Percentiles rank a stretch among this genome's conserved stretches.
Conservation (phyloP, 805 yeast genomes). For the Candida chauliodis region DNA sequence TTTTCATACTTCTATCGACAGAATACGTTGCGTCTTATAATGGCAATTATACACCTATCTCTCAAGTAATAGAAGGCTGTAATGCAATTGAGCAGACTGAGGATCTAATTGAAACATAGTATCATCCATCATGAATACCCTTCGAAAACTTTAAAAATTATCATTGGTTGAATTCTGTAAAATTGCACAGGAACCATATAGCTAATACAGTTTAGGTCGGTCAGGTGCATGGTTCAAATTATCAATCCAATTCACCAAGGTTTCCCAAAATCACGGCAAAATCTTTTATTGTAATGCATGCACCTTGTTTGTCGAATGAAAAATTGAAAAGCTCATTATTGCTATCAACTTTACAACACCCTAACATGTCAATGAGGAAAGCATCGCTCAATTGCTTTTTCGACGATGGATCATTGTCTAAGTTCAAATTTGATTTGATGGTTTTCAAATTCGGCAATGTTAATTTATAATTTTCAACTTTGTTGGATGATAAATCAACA, state of each 20-base stretch:
- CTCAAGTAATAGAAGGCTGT: too few relatives aligned
- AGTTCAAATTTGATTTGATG: conserved; percentile 25
- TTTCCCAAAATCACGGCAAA: conserved; percentile 41
- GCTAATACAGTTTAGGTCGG: too few relatives aligned
- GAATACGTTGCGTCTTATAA: too few relatives aligned
- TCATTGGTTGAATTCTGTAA: too few relatives aligned
- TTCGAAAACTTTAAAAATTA: too few relatives aligned
- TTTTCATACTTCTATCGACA: too few relatives aligned
- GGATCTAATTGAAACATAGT: too few relatives aligned
- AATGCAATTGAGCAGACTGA: too few relatives aligned
- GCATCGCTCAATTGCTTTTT: conserved; percentile 23
- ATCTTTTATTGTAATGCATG: conserved; percentile 32
- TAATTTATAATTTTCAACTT: conserved; percentile 15
- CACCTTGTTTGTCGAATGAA: conserved; percentile 23
- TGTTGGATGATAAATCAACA: conserved; percentile 8
- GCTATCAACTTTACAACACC: conserved; percentile 28
- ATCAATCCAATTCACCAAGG: conserved; percentile 33
- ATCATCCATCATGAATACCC: too few relatives aligned
- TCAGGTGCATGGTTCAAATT: too few relatives aligned
- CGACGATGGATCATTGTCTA: conserved; percentile 21
- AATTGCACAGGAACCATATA: too few relatives aligned
- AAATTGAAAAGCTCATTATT: conserved; percentile 28
- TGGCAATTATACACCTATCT: too few relatives aligned
- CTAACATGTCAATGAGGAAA: conserved; percentile 40
- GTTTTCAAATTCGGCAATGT: conserved; percentile 26